A percentile compares a stretch with the other conserved stretches of the same genome.
Evolutionary conservation across 2,329 filamentous ascomycete species (phyloP).

Genomic region (Sclerotinia glacialis): DNA sequence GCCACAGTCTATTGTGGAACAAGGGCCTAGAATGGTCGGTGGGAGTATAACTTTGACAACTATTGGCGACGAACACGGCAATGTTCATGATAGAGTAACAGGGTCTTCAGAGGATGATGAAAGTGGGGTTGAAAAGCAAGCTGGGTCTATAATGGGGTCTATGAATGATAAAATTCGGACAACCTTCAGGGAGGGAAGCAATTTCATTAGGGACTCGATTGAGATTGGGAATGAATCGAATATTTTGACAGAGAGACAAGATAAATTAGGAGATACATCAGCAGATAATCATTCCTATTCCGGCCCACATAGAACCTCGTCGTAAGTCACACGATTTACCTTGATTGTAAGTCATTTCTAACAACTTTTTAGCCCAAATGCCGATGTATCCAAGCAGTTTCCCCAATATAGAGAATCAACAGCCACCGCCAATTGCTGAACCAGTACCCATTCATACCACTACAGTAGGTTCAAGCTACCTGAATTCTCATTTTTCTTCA

Average conservation of each 20-base stretch:
- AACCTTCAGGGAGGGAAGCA: background rate
- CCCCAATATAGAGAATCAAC: background rate
- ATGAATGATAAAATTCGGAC: too few species aligned
- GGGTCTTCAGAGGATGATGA: too few species aligned
- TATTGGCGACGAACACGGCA: too few species aligned
- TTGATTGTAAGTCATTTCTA: background rate
- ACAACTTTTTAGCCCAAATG: background rate
- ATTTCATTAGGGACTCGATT: background rate
- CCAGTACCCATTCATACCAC: background rate
- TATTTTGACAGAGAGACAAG: background rate
- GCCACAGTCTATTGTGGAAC: background rate
- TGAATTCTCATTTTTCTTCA: background rate
- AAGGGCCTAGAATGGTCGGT: background rate
- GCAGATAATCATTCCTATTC: background rate
- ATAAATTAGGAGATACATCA: too few species aligned
- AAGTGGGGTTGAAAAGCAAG: background rate
- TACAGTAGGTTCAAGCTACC: background rate
- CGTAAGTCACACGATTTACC: background rate
- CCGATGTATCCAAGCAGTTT: background rate
- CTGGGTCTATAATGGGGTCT: background rate
- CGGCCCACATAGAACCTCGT: background rate
- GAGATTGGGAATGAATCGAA: too few species aligned
- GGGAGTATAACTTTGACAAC: too few species aligned
- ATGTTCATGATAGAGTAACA: background rate
- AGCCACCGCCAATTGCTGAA: background rate